These are phyloP conservation scores for Candida frijolesensis DNA, from an alignment of 1,139 yeast species.

Conservation along the genomic window DNA sequence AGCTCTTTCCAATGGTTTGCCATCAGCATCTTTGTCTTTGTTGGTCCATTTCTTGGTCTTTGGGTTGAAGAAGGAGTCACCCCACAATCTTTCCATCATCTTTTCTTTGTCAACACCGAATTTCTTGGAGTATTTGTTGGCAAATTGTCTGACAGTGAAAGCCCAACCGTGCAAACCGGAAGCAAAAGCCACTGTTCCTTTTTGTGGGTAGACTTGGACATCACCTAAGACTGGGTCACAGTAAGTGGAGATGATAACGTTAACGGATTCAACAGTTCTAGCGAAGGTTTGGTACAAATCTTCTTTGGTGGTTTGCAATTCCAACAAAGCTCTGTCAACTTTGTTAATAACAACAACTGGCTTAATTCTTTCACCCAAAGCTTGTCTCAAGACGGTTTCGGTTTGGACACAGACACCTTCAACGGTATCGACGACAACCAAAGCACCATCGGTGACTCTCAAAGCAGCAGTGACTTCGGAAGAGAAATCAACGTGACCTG, in stretches of 20 bases:
- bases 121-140: slow-evolving; percentile 97
- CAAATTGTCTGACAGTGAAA: slow-evolving; percentile 99
- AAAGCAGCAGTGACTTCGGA: slow-evolving; percentile 99
- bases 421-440: slow-evolving; percentile 98
- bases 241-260: slow-evolving; percentile 97
- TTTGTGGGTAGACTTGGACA: slow-evolving; percentile 97
- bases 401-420: slow-evolving; percentile 99
- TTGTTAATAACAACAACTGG: slow-evolving; percentile 98
- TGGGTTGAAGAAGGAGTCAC: slow-evolving; percentile 99
- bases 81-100: slow-evolving; percentile 99
- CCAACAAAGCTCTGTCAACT: slow-evolving; percentile 99
- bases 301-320: slow-evolving; percentile 98
- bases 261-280: slow-evolving; percentile 98
- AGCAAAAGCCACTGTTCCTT: slow-evolving; percentile 99
- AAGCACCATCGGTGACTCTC: slow-evolving; percentile 99
- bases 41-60: slow-evolving; percentile 99
- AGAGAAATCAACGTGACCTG: slow-evolving; percentile 99
- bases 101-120: slow-evolving; percentile 97
- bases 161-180: slow-evolving; percentile 99
- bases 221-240: slow-evolving; percentile 91
- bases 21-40: slow-evolving; percentile 95
- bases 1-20: slow-evolving; percentile 96
- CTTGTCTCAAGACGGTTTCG: slow-evolving; percentile 99
- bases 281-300: slow-evolving; percentile 97
- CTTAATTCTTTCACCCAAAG: slow-evolving; percentile 99